These are phyloP conservation scores for Lyophyllum shimeji DNA, from an alignment of 768 basidiomycete species.

Conservation along the genomic window DNA sequence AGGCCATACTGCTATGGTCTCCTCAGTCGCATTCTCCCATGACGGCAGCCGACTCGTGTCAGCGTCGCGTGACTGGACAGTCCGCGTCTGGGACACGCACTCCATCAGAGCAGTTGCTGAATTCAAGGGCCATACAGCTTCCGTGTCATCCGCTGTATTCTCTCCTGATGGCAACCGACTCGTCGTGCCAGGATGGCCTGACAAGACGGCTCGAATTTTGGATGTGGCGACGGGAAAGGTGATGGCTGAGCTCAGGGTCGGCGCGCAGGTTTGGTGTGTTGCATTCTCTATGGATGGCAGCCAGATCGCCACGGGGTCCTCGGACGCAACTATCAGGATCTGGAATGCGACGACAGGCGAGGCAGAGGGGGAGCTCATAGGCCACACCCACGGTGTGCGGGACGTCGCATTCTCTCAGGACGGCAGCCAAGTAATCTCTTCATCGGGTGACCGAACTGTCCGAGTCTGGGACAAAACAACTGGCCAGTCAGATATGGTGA, in stretches of 20 bases:
- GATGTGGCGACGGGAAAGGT: background rate
- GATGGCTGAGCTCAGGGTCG: background rate
- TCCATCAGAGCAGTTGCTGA: background rate
- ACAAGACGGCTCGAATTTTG: background rate
- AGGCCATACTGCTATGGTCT: background rate
- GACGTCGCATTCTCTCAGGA: background rate
- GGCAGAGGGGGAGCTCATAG: background rate
- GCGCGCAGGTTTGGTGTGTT: background rate
- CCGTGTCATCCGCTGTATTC: background rate
- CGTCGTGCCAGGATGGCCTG: background rate
- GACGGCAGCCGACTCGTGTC: background rate
- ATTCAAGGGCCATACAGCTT: background rate
- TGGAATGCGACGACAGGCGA: background rate
- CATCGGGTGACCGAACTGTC: background rate
- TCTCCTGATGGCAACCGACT: background rate
- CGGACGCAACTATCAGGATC: background rate
- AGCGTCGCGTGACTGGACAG: background rate
- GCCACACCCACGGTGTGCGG: background rate
- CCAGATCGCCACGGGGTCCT: background rate
- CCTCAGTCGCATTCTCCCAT: background rate
- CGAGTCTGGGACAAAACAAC: background rate
- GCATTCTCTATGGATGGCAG: background rate
- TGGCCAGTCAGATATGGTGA: background rate
- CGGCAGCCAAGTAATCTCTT: background rate
- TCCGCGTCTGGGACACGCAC: background rate